phyloP scores from a whole-genome alignment of 2,329 filamentous ascomycete genomes.

The Epichloe scottii region DNA sequence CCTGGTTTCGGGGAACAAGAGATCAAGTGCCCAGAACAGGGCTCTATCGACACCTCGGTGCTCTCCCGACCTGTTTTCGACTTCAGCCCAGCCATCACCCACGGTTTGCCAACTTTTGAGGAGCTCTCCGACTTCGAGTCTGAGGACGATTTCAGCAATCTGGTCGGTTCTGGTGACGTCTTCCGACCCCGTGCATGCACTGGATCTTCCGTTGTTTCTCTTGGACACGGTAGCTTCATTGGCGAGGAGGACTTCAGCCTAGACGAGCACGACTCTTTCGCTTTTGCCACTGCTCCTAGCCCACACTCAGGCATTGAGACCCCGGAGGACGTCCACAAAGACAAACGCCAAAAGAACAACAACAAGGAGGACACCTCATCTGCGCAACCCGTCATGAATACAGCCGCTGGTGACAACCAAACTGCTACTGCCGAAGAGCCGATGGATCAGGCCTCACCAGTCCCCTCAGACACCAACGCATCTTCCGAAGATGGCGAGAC shows the following conservation, averaged over 20 bases:
- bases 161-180: slow-evolving; percentile 54
- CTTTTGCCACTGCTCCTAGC: slow-evolving; percentile 49
- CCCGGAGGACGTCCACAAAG: slow-evolving; percentile 33
- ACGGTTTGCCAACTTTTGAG: slow-evolving; percentile 63
- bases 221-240: slow-evolving; percentile 67
- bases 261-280: slow-evolving; percentile 52
- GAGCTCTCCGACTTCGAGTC: slow-evolving; percentile 83
- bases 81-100: slow-evolving; percentile 35
- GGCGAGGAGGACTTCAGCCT: slow-evolving; percentile 66
- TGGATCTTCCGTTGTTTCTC: slow-evolving; percentile 53
- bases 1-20: slow-evolving; percentile 54
- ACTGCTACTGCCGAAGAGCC: slow-evolving; percentile 23
- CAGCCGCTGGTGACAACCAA: slow-evolving; percentile 21
- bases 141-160: slow-evolving; percentile 67
- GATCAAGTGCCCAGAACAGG: slow-evolving; percentile 34
- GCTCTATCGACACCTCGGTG: slow-evolving; percentile 32
- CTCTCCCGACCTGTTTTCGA: slow-evolving; percentile 34
- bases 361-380: slow-evolving; percentile 31
- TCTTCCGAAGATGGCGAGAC: slow-evolving; percentile 29
- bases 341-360: slow-evolving; percentile 45
- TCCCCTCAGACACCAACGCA: slow-evolving; percentile 26
- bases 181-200: slow-evolving; percentile 60
- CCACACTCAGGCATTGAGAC: slow-evolving; percentile 31
- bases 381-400: slow-evolving; percentile 30
- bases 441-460: slow-evolving; percentile 22